Evolutionary conservation across 169 alveolate species (phyloP).

Genomic region (Plasmodium gaboni): DNA sequence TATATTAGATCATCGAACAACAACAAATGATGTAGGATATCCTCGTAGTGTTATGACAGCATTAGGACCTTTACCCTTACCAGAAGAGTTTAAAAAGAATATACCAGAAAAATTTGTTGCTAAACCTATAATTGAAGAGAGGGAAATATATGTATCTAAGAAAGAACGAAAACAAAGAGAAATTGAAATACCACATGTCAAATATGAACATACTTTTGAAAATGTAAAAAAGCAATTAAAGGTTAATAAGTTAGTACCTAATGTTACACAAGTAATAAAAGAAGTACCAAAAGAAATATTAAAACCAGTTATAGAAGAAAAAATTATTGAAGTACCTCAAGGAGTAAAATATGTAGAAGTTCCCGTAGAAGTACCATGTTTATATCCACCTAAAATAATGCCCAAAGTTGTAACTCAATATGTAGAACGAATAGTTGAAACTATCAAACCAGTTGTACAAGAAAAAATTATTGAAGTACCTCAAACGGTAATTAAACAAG

Average conservation of each 20-base stretch:
- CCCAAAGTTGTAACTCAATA: constrained; percentile 87
- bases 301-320: constrained; percentile 90
- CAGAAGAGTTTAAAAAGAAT: constrained; percentile 85
- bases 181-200: constrained; percentile 89
- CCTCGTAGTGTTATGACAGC: constrained; percentile 91
- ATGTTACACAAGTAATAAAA: constrained; percentile 84
- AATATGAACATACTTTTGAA: constrained; percentile 88
- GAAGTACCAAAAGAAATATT: constrained; percentile 87
- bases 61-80: constrained; percentile 89
- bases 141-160: constrained; percentile 88
- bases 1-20: constrained; percentile 32
- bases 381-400: constrained; percentile 90
- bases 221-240: constrained; percentile 82
- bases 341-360: constrained; percentile 91
- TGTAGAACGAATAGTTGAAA: constrained; percentile 88
- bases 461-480: constrained; percentile 88
- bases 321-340: constrained; percentile 90
- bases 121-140: constrained; percentile 88
- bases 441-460: constrained; percentile 87
- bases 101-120: constrained; percentile 91
- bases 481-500: constrained; percentile 87
- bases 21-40: constrained; percentile 60
- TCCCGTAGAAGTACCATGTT: constrained; percentile 90
- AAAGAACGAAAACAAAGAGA: constrained; percentile 89
- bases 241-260: constrained; percentile 85